Evolutionary conservation across 2,329 filamentous ascomycete genomes (phyloP).

Genomic region (Epichloe sp.): DNA sequence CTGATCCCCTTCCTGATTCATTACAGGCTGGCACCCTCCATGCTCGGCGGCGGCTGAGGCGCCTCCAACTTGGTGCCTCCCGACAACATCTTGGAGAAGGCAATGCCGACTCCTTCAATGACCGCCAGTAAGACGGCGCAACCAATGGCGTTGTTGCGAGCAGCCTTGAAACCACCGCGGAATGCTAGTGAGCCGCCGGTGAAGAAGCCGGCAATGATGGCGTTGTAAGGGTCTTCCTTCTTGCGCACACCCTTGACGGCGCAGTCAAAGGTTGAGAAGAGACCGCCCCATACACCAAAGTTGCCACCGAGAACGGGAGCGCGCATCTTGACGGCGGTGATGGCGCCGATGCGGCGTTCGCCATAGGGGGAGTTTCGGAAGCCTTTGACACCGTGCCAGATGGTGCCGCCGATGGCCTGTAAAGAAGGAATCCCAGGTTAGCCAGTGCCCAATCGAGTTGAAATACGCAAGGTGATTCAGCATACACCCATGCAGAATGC

Average conservation of each 20-base stretch:
- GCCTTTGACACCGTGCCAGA: slow-evolving; percentile 96
- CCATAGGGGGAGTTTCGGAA: slow-evolving; percentile 83
- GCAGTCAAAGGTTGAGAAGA: slow-evolving; percentile 95
- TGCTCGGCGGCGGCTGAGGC: slow-evolving; percentile 19
- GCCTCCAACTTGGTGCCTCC: slow-evolving; percentile 73
- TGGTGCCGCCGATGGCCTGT: slow-evolving; percentile 62
- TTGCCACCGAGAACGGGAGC: slow-evolving; percentile 94
- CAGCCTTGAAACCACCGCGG: slow-evolving; percentile 80
- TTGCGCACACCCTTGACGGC: slow-evolving; percentile 85
- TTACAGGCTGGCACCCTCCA: slow-evolving; percentile 17
- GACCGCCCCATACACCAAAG: slow-evolving; percentile 93
- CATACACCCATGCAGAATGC: slow-evolving; percentile 93
- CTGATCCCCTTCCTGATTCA: slow-evolving; percentile 2
- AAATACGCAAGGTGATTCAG: background rate
- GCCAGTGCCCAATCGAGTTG: background rate
- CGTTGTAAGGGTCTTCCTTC: slow-evolving; percentile 98
- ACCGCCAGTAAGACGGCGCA: slow-evolving; percentile 89
- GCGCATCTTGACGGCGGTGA: slow-evolving; percentile 95
- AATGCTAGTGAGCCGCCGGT: slow-evolving; percentile 87
- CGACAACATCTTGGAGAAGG: slow-evolving; percentile 87
- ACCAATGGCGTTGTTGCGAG: slow-evolving; percentile 89
- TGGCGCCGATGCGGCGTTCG: slow-evolving; percentile 85
- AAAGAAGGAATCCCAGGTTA: background rate
- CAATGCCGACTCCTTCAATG: slow-evolving; percentile 95
- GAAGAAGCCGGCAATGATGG: slow-evolving; percentile 94